Evolutionary conservation across 2,329 filamentous ascomycete genomes (phyloP), one percentile per base, ranked within the genome.

Genomic region (Cladorrhinum sp.): DNA sequence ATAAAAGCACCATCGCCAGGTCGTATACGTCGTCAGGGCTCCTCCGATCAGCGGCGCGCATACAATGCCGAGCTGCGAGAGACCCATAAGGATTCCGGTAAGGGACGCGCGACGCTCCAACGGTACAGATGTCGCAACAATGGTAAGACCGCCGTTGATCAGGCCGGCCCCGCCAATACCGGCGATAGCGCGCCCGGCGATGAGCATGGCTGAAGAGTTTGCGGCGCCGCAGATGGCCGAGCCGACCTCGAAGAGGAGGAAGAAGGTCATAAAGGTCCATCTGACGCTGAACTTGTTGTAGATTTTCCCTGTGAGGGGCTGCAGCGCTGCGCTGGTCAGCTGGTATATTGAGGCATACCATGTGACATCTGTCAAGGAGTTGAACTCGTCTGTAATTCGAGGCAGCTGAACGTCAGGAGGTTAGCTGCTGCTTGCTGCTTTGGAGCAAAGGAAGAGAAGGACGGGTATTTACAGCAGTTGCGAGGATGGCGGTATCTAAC

Each of bases 181-280:
- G 0, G 83, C 80, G 2, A 86, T 71, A 2, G 80, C 79, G 3
- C 84, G 77, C 1, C 83, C 82, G 8, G 80, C 68, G 57, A 86
- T 86, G 57, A 86, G 77, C 74, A 82, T 81, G 0, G 71, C 65
- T 0, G 80, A 82, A 9, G 75, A 80, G 0, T 68, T 72, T 0
- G 83, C 79, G 55, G 76, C 64, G 58, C 73, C 84, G 63, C 83
- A 86, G n/a, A 87, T 69, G 2, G 82, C 65, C 0, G 80, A 83
- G 1, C 84, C 84, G 0, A 85, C 21, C 66, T 86, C 82, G 63
- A 87, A 86, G 46, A 84, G 58, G 36, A 71, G 65, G 26, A 86
- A 73, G 49, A 80, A 77, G 55, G 59, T 55, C 6, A 77, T 65
- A 53, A 76, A 79, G 0, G 74, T 69, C 70, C 73, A 76, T 52